Conservation (phyloP, 441 rosid species). For the Cnidoscolus chayamansa region DNA sequence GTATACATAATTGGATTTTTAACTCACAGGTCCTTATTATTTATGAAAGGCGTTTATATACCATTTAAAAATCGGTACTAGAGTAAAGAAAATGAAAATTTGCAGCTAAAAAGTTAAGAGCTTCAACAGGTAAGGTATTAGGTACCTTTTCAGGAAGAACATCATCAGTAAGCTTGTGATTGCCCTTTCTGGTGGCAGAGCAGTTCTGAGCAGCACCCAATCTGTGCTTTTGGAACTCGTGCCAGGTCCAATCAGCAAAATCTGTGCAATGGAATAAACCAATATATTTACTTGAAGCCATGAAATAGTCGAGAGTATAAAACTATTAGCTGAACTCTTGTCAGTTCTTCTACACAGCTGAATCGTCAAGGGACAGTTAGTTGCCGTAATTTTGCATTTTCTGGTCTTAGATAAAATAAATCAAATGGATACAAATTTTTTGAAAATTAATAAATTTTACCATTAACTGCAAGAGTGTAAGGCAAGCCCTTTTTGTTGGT, state of each 20-base stretch:
- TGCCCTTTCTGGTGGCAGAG: constrained; percentile 85
- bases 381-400: not conserved
- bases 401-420: not conserved
- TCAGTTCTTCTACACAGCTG: too few species aligned
- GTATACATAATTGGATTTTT: too few species aligned
- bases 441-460: constrained; percentile 34
- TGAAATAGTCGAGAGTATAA: too few species aligned
- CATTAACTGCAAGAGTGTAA: constrained; percentile 63
- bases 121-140: constrained; percentile 17
- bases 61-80: too few species aligned
- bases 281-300: not conserved
- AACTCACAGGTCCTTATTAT: too few species aligned
- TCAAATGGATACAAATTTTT: too few species aligned
- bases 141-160: constrained; percentile 55
- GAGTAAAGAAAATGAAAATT: not conserved
- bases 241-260: constrained; percentile 88
- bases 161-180: constrained; percentile 60
- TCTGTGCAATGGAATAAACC: constrained; percentile 36
- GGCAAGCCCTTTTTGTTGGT: constrained; percentile 58
- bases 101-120: not conserved
- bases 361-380: not conserved
- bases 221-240: constrained; percentile 74
- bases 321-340: too few species aligned
- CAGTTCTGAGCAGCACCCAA: constrained; percentile 95
- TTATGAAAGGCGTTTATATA: too few species aligned